Base-by-base conservation (phyloP, 495 filamentous ascomycete genomes). In the Delitschia confertaspora region DNA sequence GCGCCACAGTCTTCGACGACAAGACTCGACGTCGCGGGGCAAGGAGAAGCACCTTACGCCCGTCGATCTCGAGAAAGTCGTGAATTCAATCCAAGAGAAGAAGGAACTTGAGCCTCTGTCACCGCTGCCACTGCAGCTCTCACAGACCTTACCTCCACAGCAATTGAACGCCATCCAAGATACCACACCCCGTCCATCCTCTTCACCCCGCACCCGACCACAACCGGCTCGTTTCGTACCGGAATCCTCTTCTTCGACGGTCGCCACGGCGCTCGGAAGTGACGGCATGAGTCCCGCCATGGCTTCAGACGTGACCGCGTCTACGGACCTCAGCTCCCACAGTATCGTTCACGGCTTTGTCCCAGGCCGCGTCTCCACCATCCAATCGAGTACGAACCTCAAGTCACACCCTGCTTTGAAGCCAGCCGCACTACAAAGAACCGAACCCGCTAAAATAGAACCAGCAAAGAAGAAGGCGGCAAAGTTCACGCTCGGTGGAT, bases 41-140 rank as follows among this genome's bases (percentile, higher is more conserved):
- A 78, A 75, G 34, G 86, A 94, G 61, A 84, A 87, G 52, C 91
- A 95, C 64, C 93, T 95, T 42, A 91, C 88, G 0, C 83, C 88
- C 1, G 68, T 80, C 46, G 83, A 85, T 47, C 64, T 95, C 13
- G 83, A 93, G 67, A 87, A 88, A 57, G 91, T 94, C 78, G 83
- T 95, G 0, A 73, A 80, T 27, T 85, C 85, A 42, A 91, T 95
- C 57, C 80, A 89, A 57, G 78, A 88, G 58, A 71, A 71, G 59
- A 83, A 84, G 65, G 69, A 70, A 29, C 69, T 91, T n/a, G 67
- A 72, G 52, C 76, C 76, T 3, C 57, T 76, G 16, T 56, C 69
- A 38, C 58, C 69, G 22, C 49, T 59, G 45, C 47, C 61, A 4
- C 64, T 66, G 1, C 64, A 59, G 26, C 64, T 67, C 14, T 63